Evolutionary conservation across 1,139 yeast genomes (phyloP), one percentile per base, ranked within the genome.

Genomic region (Blastobotrys persicus): DNA sequence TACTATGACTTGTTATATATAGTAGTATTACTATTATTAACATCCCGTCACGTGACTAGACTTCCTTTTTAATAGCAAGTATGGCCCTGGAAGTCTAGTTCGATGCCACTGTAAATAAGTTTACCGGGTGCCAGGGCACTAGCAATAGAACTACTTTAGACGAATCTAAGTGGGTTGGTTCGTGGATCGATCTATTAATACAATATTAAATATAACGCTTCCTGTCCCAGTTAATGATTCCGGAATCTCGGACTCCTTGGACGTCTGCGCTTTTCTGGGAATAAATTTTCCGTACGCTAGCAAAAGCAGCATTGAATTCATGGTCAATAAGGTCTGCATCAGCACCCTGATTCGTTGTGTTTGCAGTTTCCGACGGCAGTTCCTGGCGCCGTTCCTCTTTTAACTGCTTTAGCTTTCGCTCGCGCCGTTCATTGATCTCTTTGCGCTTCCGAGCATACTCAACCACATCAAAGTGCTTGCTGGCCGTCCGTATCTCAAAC

Each of bases 381-480:
- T 39, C 19, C 18, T 32, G 32, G 32, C 35, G 44, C n/a, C 31
- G 45, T 37, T 23, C 18, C 16, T 42, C 28, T 17, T 46, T 20
- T 18, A 48, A 42, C 34, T 42, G 44, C 26, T 31, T 26, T 18
- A 31, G 39, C 37, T 48, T 43, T 33, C 32, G 18, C 23, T 47
- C 53, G 7, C 50, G 50, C 17, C 43, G 50, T 19, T 46, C 53
- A 14, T 44, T 39, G 12, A 52, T 26, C 28, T 48, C 43, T 26
- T 39, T 41, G 26, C 55, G 54, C 34, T 51, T 49, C 23, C 45
- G 19, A 28, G 44, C 47, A 33, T 55, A 55, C 7, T 34, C 54
- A 31, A 52, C 51, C 14, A 55, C 51, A 33, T 55, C 56, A 32
- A 55, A 53, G 17, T 44, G 45, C 19, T 47, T 51, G 31, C 47